These are phyloP conservation scores for Pseudomassariella vexata DNA, from an alignment of 2,329 filamentous ascomycete species.

Conservation along the genomic window DNA sequence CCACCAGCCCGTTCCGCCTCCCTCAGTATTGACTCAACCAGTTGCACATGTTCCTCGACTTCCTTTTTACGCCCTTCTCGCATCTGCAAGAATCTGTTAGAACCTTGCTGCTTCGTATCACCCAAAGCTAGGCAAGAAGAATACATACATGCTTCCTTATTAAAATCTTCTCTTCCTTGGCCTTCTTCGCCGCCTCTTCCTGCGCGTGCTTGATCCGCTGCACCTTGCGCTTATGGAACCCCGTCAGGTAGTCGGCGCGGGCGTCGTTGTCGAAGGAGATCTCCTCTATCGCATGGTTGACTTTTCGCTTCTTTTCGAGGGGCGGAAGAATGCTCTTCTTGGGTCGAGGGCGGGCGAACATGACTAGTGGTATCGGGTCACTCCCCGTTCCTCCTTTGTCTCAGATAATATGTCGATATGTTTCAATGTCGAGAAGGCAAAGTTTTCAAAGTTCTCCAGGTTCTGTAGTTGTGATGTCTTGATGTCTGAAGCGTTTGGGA, in stretches of 20 bases:
- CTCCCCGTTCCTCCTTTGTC: too few species aligned
- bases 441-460: too few species aligned
- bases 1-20: constrained; percentile 49
- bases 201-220: constrained; percentile 81
- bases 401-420: too few species aligned
- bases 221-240: constrained; percentile 93
- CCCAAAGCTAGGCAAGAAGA: constrained; percentile 3
- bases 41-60: constrained; percentile 73
- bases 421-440: too few species aligned
- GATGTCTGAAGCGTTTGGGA: too few species aligned
- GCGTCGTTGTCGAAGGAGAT: constrained; percentile 78
- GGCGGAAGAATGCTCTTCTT: constrained; percentile 54
- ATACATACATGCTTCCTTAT: constrained; percentile 66
- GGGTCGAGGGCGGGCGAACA: constrained; percentile 53
- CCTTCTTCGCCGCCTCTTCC: constrained; percentile 71
- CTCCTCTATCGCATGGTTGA: constrained; percentile 60
- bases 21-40: constrained; percentile 65
- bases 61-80: constrained; percentile 78
- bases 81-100: constrained; percentile 46
- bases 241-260: constrained; percentile 82
- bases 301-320: constrained; percentile 62
- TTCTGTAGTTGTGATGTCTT: too few species aligned
- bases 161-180: constrained; percentile 68
- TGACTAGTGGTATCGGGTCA: too few species aligned
- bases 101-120: neutral